These are phyloP conservation scores for Marasmius tenuissimus DNA, from an alignment of 1,284 basidiomycete genomes.

Conservation along the genomic window DNA sequence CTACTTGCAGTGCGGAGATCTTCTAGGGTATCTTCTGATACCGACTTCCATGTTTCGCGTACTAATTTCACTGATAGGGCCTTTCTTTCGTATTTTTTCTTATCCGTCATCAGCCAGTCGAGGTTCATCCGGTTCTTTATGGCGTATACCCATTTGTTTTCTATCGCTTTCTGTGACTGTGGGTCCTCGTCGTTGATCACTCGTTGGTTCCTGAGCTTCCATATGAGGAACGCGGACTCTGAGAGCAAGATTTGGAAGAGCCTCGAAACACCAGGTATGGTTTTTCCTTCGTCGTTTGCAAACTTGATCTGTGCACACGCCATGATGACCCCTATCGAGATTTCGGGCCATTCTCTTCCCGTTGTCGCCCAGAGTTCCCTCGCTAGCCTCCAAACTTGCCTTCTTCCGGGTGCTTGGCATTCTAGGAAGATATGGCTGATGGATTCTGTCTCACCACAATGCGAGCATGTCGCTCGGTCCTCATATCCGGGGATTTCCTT, in stretches of 20 bases:
- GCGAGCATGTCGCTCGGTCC: constrained; percentile 21
- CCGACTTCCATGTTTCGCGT: not conserved
- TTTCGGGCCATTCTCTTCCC: not conserved
- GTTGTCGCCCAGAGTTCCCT: not conserved
- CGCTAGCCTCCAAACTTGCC: constrained; percentile 21
- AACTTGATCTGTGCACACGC: constrained; percentile 5
- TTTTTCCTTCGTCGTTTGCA: not conserved
- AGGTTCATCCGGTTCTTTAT: constrained; percentile 12
- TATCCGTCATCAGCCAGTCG: constrained; percentile 10
- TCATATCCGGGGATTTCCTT: constrained; percentile 20
- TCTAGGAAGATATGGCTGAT: constrained; percentile 33
- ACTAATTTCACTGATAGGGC: not conserved
- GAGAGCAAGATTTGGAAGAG: constrained; percentile 28
- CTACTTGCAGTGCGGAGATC: not conserved
- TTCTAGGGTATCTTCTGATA: not conserved
- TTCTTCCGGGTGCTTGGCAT: constrained; percentile 23
- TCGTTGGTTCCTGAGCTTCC: constrained; percentile 26
- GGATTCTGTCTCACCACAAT: constrained; percentile 24
- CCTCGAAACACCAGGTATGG: constrained; percentile 2
- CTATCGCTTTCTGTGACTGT: not conserved
- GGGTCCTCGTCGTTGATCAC: constrained; percentile 13
- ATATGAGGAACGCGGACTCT: constrained; percentile 29
- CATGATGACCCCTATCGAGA: constrained; percentile 16
- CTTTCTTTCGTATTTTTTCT: constrained; percentile 4
- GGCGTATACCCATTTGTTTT: constrained; percentile 7